phyloP scores from a whole-genome alignment of 2,329 filamentous ascomycete species.

The Trichophyton rubrum region DNA sequence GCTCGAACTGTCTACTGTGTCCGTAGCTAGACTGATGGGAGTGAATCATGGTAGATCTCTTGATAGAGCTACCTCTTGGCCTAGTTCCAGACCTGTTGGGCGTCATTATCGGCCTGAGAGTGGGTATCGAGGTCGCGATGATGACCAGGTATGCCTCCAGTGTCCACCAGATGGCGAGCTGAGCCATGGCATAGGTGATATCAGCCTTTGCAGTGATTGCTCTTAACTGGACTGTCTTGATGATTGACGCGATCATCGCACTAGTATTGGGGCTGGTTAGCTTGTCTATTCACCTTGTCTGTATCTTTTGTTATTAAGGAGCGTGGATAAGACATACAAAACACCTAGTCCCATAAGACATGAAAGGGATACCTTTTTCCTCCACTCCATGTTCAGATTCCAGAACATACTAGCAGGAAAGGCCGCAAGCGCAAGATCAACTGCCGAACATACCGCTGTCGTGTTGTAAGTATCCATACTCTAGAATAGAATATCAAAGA shows the following conservation, averaged over 20 bases:
- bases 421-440: conserved; percentile 10
- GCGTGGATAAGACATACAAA: background rate
- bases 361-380: conserved; percentile 9
- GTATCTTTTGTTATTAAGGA: background rate
- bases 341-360: conserved; percentile 10
- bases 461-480: background rate
- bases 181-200: conserved; percentile 9
- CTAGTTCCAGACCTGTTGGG: background rate
- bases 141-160: conserved; percentile 12
- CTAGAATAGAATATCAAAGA: background rate
- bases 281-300: too few species aligned
- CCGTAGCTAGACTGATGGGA: background rate
- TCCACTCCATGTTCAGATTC: conserved; percentile 7
- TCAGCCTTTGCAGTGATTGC: conserved; percentile 6
- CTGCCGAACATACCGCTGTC: conserved; percentile 9
- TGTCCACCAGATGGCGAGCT: conserved; percentile 7
- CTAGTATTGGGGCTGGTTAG: background rate
- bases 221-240: conserved; percentile 8
- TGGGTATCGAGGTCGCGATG: conserved; percentile 12
- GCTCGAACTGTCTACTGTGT: background rate
- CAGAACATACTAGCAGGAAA: conserved; percentile 12
- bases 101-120: conserved; percentile 6
- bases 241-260: conserved; percentile 10
- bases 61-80: background rate
- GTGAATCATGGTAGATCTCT: background rate